Evolutionary conservation across 352 stramenopile genomes (phyloP), one percentile per base, ranked within the genome.

Genomic region (Phytopythium oedochilum): DNA sequence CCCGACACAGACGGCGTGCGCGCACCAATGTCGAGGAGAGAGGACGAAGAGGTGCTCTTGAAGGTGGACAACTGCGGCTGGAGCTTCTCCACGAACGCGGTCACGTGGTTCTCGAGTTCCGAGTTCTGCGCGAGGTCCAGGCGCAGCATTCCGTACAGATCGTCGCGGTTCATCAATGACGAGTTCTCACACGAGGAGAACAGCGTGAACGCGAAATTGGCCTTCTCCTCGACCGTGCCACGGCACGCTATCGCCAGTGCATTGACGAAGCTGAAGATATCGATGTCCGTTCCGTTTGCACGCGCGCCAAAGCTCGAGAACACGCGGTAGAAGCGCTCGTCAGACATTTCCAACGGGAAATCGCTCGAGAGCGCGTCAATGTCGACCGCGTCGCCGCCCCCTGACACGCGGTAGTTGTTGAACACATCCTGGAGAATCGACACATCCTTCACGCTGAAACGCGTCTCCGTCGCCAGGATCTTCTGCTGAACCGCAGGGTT

Each of bases 401-500:
- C 68, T 1, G 81, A 89, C 1, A 70, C 70, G 5, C 82, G 80
- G 56, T 94, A 94, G 57, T 88, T 91, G 54, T 86, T 88, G 61
- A 94, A 95, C 4, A 80, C 86, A 26, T 95, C 86, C 39, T 92
- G 83, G 0, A 94, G 60, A 34, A 94, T 70, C 20, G 78, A 71
- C 18, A 94, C 83, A 55, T 94, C 86, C 45, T 92, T 92, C 0
- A 71, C 70, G 22, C 56, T 91, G 52, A 95, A 90, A 9, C 78
- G 75, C 17, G 86, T 95, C 55, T 94, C 86, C 25, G 75, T 89
- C 25, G 84, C 82, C 6, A 95, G 65, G 36, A 95, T 95, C 55
- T 95, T 95, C 49, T 92, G 79, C 60, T 95, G 86, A 5, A 94
- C 86, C 32, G 83, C 78, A 25, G 86, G 86, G 51, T 95, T 95